Percentiles rank a stretch among this genome's conserved stretches.
Evolutionary conservation across 202 grass and related monocot species (phyloP).

Genomic region (Zoysia matrella): DNA sequence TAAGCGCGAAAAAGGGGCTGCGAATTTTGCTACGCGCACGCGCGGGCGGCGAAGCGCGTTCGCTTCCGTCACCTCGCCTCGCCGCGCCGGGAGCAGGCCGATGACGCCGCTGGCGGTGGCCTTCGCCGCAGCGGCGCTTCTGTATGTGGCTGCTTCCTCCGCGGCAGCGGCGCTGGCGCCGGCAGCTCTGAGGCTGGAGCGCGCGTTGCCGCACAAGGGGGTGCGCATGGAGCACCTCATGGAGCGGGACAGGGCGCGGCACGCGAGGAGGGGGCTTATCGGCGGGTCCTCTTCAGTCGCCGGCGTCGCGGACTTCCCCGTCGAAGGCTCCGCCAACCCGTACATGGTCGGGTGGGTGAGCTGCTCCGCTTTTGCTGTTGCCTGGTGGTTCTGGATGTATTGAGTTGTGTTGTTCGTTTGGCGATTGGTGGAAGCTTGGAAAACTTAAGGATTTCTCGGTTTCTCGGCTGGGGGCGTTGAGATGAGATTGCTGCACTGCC

Average conservation of each 20-base stretch:
- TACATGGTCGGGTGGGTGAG: slow-evolving; percentile 88
- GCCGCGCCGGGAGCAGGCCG: slow-evolving; percentile 38
- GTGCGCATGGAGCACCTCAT: slow-evolving; percentile 64
- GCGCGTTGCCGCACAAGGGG: slow-evolving; percentile 67
- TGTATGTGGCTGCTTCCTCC: background rate
- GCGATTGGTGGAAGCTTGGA: slow-evolving; percentile 12
- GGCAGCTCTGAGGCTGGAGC: slow-evolving; percentile 63
- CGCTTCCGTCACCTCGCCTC: slow-evolving; percentile 2
- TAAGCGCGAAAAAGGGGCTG: background rate
- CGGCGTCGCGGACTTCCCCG: slow-evolving; percentile 84
- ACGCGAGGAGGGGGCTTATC: slow-evolving; percentile 54
- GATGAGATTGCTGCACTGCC: slow-evolving; percentile 5
- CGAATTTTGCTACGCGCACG: slow-evolving; percentile 49
- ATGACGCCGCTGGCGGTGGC: slow-evolving; percentile 47
- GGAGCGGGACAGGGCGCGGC: slow-evolving; percentile 66
- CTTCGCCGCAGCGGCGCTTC: background rate
- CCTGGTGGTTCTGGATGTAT: background rate
- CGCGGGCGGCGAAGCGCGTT: slow-evolving; percentile 26
- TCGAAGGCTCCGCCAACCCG: slow-evolving; percentile 86
- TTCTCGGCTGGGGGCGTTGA: background rate
- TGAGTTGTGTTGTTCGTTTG: background rate
- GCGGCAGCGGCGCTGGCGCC: slow-evolving; percentile 29
- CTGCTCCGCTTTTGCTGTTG: slow-evolving; percentile 21
- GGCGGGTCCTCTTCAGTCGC: slow-evolving; percentile 40
- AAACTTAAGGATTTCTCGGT: background rate